These are phyloP conservation scores for Aristolochia contorta DNA, from an alignment of 164 flowering plant species.

Conservation along the genomic window DNA sequence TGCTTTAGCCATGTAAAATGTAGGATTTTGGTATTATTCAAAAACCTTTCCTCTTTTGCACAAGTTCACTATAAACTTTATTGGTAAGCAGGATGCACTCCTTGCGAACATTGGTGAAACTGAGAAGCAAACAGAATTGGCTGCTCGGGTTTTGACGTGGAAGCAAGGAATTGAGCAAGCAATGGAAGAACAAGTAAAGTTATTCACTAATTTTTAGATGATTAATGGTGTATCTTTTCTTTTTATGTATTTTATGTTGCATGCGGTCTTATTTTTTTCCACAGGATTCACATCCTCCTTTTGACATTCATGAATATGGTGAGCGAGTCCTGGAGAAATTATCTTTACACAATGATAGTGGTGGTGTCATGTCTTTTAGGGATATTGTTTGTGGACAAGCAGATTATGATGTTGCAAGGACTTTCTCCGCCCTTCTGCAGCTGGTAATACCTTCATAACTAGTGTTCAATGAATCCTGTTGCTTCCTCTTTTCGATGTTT, in stretches of 20 bases:
- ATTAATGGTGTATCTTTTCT: background rate
- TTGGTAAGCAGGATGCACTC: conserved; percentile 58
- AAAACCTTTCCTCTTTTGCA: too few relatives aligned
- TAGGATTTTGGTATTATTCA: too few relatives aligned
- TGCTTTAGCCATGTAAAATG: too few relatives aligned
- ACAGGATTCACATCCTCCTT: conserved; percentile 78
- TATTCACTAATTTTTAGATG: too few relatives aligned
- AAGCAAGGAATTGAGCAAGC: conserved; percentile 83
- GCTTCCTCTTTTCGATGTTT: background rate
- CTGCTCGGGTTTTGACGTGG: conserved; percentile 91
- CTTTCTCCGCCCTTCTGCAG: conserved; percentile 86
- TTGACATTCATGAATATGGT: conserved; percentile 87
- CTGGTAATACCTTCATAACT: conserved; percentile 38
- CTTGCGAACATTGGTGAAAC: conserved; percentile 79
- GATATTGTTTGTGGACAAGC: conserved; percentile 63
- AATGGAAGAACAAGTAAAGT: conserved; percentile 68
- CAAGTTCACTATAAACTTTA: too few relatives aligned
- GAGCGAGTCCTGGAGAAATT: conserved; percentile 56
- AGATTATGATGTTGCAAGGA: conserved; percentile 83
- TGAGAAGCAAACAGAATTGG: conserved; percentile 82
- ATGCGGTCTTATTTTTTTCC: conserved; percentile 3
- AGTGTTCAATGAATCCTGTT: too few relatives aligned
- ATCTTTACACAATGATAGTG: conserved; percentile 28
- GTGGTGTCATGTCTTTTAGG: conserved; percentile 40
- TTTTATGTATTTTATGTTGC: background rate